Evolutionary conservation across 495 filamentous ascomycete species (phyloP), one percentile per base, ranked within the genome.

Genomic region (Cladorrhinum samala): DNA sequence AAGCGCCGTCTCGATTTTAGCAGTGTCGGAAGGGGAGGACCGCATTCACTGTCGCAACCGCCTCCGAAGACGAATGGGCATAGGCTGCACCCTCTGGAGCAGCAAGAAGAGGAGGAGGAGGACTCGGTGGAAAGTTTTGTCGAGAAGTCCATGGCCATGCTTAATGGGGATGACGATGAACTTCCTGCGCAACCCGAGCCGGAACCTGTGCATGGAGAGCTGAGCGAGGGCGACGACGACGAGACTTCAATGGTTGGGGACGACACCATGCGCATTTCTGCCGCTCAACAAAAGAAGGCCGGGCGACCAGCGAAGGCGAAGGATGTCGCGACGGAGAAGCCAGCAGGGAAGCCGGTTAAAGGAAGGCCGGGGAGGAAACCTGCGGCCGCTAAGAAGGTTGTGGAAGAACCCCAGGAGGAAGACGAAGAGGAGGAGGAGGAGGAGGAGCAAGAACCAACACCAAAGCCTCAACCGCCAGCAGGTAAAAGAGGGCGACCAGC

Each of bases 1-100:
- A 61, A 59, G 55, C 72, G 73, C 36, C 66, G 62, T 9, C 59
- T 78, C 2, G 66, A 78, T 44, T 79, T 78, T 46, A 63, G 57
- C 14, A 66, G 53, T 36, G 16, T 63, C 0, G 48, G 59, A 18
- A 45, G 57, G 45, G 53, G 46, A 25, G 41, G 52, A 16, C 18
- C 66, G 52, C 43, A 59, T 56, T 25, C 58, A 23, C 33, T 54
- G 50, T 66, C 52, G 56, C 72, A 63, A 47, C 55, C 50, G 30
- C 14, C 49, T 6, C 36, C 25, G 21, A 50, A 46, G 25, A 17
- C 50, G 3, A 54, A 55, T 39, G 56, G 46, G 49, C 39, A 53
- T 16, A 52, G 47, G 37, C 49, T 47, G 33, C 53, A 56, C n/a
- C 43, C 52, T 4, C 6, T 51, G n/a, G n/a, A n/a, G 21, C 49